These are phyloP conservation scores for Priceomyces melissophilus DNA, from an alignment of 805 yeast genomes.

Conservation along the genomic window DNA sequence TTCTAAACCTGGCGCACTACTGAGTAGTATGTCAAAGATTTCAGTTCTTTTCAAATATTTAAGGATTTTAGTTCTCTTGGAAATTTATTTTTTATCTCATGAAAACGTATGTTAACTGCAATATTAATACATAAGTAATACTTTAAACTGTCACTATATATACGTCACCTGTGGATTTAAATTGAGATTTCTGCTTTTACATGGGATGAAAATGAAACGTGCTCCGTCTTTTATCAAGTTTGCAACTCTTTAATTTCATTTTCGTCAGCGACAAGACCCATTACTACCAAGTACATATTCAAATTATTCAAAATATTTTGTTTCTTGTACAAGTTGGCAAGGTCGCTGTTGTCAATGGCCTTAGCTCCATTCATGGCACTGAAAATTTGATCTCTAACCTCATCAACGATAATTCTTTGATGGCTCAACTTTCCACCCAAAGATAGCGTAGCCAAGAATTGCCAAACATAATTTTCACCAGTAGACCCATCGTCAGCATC, in stretches of 20 bases:
- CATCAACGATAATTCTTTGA: conserved; percentile 91
- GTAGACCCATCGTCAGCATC: conserved; percentile 57
- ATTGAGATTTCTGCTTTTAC: no score
- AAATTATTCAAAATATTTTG: conserved; percentile 69
- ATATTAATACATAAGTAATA: no score
- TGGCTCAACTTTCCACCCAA: conserved; percentile 86
- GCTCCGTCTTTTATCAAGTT: conserved; percentile 1
- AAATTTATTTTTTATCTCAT: no score
- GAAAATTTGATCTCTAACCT: conserved; percentile 88
- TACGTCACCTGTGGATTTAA: no score
- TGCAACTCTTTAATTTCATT: conserved; percentile 78
- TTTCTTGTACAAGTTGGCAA: conserved; percentile 42
- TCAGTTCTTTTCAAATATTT: no score
- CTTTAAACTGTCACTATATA: no score
- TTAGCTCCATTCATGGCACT: conserved; percentile 81
- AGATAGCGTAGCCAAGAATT: conserved; percentile 90
- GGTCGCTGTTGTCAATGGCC: conserved; percentile 49
- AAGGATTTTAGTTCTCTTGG: no score
- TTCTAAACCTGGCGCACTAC: no score
- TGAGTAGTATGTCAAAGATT: no score
- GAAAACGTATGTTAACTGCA: no score
- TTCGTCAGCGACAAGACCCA: conserved; percentile 92
- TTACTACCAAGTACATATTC: conserved; percentile 89
- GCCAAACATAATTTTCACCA: conserved; percentile 76
- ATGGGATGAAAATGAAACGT: no score